Conservation (phyloP, 2,329 filamentous ascomycete species). For the Onygenales sp. region DNA sequence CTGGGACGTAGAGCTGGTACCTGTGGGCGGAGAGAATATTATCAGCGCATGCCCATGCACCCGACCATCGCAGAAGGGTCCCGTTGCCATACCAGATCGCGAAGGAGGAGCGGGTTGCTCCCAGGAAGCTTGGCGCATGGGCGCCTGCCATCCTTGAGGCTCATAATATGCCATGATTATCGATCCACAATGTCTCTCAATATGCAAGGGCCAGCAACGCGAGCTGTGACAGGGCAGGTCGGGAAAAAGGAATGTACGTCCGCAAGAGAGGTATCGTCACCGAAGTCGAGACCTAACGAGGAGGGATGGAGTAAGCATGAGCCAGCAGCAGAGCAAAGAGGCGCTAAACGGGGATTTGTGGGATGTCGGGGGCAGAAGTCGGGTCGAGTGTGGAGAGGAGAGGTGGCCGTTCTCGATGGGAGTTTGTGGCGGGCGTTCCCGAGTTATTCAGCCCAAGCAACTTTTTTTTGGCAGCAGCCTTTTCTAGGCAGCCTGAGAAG, state of each 20-base stretch:
- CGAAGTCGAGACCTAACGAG: not conserved
- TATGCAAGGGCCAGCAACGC: not conserved
- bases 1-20: conserved; percentile 63
- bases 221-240: not conserved
- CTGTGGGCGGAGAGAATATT: conserved; percentile 34
- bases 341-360: not conserved
- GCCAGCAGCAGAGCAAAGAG: conserved; percentile 14
- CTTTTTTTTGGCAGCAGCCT: not conserved
- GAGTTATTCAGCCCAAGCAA: too few species aligned
- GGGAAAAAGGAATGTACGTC: not conserved
- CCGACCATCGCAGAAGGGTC: not conserved
- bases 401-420: not conserved
- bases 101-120: conserved; percentile 64
- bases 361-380: not conserved
- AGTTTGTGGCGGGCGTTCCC: too few species aligned
- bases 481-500: not conserved
- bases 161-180: conserved; percentile 60
- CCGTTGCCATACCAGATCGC: conserved; percentile 52
- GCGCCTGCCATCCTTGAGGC: conserved; percentile 53
- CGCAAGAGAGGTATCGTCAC: not conserved
- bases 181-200: not conserved
- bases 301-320: not conserved
- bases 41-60: conserved; percentile 1
- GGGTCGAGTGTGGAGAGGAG: not conserved
- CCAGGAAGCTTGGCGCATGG: conserved; percentile 58